Evolutionary conservation across 208 protist species (phyloP), one percentile per base, ranked within the genome.

Genomic region (Herpetomonas samuelpessoai): DNA sequence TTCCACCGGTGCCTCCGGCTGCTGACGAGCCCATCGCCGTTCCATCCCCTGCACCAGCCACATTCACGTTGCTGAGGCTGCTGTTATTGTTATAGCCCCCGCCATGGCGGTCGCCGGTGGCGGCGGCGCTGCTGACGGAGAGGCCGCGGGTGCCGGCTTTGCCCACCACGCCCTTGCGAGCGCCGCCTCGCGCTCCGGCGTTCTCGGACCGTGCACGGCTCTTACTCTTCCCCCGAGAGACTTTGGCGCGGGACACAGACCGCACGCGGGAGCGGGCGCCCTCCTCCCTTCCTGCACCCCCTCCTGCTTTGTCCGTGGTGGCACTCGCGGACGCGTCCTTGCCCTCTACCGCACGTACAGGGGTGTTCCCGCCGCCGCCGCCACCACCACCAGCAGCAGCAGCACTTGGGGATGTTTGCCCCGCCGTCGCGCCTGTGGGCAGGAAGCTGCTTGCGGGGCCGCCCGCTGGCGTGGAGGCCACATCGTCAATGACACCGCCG

Each of bases 401-500:
- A 31, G 30, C 31, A 31, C 46, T 45, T 21, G 14, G 46, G 46
- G 46, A 51, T 14, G 24, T 12, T 12, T 22, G 3, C 12, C 21
- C 41, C 38, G n/a, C 18, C 46, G 1, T 29, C 48, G 0, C 24
- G 21, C 16, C 21, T 56, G 28, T 26, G 1, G 53, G 16, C 41
- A 25, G 14, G 28, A 27, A 7, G 21, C 24, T 7, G 65, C 22
- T 48, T 31, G 41, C n/a, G 41, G 49, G 1, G 58, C 7, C 35
- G 65, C 3, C 49, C 29, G 47, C 48, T 49, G 62, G 28, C 29
- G 29, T 35, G 57, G 48, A n/a, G 58, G 68, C 50, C 65, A 57
- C 39, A 61, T 59, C 25, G 55, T 46, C 47, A 67, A 65, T 9
- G 57, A 60, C 2, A 78, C 50, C 19, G 70, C 74, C 10, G 39